Percentiles rank a stretch among this genome's conserved stretches.
These are phyloP conservation scores for Gleditsia sinensis DNA, from an alignment of 306 rosid species.

Conservation along the genomic window DNA sequence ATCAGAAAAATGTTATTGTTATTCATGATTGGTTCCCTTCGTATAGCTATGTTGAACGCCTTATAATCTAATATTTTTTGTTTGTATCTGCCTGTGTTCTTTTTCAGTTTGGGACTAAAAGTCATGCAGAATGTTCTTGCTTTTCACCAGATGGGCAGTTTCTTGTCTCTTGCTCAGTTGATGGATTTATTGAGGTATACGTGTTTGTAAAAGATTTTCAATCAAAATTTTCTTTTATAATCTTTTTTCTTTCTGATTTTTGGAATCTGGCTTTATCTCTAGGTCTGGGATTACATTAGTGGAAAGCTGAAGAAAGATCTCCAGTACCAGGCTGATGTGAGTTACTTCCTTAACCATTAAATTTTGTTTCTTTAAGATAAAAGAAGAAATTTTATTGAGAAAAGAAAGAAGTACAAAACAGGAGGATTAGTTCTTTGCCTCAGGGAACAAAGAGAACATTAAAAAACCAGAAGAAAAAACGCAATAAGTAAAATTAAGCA, in stretches of 20 bases:
- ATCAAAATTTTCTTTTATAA: conserved; percentile 10
- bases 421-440: too few relatives aligned
- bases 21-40: background rate
- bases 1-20: too few relatives aligned
- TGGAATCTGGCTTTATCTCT: conserved; percentile 31
- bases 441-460: too few relatives aligned
- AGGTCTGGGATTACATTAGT: conserved; percentile 98
- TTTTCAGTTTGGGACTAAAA: conserved; percentile 88
- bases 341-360: conserved; percentile 32
- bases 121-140: conserved; percentile 94
- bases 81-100: conserved; percentile 27
- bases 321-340: conserved; percentile 99
- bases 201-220: conserved; percentile 20
- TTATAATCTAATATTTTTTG: conserved; percentile 21
- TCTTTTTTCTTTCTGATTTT: conserved; percentile 35
- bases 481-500: too few relatives aligned
- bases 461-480: too few relatives aligned
- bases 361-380: too few relatives aligned
- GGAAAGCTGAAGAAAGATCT: conserved; percentile 99
- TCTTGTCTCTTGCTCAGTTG: conserved; percentile 93
- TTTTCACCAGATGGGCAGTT: conserved; percentile 99
- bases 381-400: too few relatives aligned
- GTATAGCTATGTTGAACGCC: background rate
- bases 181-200: conserved; percentile 94
- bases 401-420: too few relatives aligned